Evolutionary conservation across 179 eudicot species (phyloP).

Genomic region (Actinidia arguta): DNA sequence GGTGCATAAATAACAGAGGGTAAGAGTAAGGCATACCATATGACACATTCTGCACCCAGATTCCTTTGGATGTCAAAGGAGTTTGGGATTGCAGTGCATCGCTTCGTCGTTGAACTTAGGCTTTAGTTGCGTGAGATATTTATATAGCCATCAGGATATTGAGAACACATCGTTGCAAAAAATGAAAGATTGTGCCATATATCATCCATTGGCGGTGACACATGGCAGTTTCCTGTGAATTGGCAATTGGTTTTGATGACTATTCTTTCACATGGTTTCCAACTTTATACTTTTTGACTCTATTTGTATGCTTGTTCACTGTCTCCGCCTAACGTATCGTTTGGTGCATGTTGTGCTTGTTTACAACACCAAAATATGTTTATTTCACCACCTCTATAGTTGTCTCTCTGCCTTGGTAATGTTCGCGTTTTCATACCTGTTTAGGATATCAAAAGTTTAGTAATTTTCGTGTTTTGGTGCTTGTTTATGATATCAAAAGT

Average conservation of each 20-base stretch:
- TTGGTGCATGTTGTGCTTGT: not conserved
- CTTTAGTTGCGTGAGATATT: too few relatives aligned
- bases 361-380: not conserved
- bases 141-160: too few relatives aligned
- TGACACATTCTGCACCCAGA: not conserved
- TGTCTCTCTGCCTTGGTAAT: not conserved
- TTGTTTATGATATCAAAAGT: not conserved
- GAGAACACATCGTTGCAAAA: too few relatives aligned
- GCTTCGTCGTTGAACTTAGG: too few relatives aligned
- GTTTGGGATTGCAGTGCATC: too few relatives aligned
- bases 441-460: not conserved
- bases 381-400: not conserved
- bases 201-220: not conserved
- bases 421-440: not conserved
- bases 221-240: not conserved
- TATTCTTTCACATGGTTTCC: not conserved
- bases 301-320: not conserved
- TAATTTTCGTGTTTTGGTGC: not conserved
- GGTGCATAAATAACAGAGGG: too few relatives aligned
- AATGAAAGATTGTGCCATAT: not conserved
- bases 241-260: not conserved
- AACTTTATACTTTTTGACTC: not conserved
- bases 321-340: not conserved
- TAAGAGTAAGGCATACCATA: not conserved
- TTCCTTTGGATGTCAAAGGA: not conserved